A percentile compares a stretch with the other conserved stretches of the same genome.
These are phyloP conservation scores for Pelargonium fulgidum DNA, from an alignment of 441 rosid species.

Conservation along the genomic window DNA sequence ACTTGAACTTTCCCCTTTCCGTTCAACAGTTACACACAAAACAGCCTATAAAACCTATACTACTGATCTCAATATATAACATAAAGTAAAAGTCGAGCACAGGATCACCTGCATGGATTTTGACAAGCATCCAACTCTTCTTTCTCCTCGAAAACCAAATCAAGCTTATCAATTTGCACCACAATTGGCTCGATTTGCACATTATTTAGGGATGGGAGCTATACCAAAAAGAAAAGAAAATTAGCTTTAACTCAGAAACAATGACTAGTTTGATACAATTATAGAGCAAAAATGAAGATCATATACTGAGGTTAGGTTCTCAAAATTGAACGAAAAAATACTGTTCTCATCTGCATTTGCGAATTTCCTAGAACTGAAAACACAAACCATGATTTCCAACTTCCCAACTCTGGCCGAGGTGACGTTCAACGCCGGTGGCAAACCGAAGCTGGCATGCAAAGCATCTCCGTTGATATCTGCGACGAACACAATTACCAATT, in stretches of 20 bases:
- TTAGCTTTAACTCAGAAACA: no score
- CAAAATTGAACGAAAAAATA: not conserved
- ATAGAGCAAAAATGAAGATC: no score
- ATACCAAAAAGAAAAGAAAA: slow-evolving; percentile 2
- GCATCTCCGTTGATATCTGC: slow-evolving; percentile 93
- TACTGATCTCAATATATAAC: not conserved
- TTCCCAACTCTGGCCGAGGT: slow-evolving; percentile 83
- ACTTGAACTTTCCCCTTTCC: not conserved
- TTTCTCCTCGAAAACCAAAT: slow-evolving; percentile 93
- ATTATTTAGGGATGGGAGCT: slow-evolving; percentile 89
- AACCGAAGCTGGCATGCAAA: slow-evolving; percentile 93
- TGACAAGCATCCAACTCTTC: slow-evolving; percentile 46
- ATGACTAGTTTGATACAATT: no score
- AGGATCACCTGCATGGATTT: slow-evolving; percentile 21
- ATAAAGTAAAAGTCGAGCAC: not conserved
- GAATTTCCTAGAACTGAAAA: not conserved
- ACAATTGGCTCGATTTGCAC: slow-evolving; percentile 88
- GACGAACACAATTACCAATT: not conserved
- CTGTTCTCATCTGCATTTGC: no score
- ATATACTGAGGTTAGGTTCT: no score
- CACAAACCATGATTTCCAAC: slow-evolving; percentile 71
- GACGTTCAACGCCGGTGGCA: slow-evolving; percentile 88
- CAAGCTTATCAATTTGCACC: slow-evolving; percentile 84
- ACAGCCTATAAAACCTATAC: not conserved
- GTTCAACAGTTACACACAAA: not conserved